Evolutionary conservation across 805 yeast genomes (phyloP).

Genomic region (Cyberlindnera xylosilytica): DNA sequence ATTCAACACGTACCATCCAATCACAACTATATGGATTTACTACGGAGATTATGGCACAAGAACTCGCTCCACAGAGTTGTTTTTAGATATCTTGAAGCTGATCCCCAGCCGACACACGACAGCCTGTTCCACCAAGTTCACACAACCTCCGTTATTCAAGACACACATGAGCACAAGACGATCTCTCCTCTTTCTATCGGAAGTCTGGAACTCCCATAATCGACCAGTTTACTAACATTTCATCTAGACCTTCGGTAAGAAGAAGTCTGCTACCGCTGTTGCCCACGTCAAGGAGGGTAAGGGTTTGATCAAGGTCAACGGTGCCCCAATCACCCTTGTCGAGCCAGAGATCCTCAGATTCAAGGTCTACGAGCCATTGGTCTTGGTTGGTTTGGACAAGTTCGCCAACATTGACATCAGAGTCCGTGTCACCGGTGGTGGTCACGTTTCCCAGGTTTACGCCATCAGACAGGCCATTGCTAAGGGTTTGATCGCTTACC

Average conservation of each 20-base stretch:
- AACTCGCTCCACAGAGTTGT: no score
- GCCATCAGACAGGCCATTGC: constrained; percentile 99
- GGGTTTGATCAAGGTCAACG: constrained; percentile 99
- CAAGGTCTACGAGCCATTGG: constrained; percentile 99
- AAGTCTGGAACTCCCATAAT: constrained; percentile 10
- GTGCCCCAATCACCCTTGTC: constrained; percentile 98
- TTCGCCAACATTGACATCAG: constrained; percentile 98
- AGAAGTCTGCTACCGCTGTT: constrained; percentile 99
- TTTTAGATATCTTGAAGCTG: no score
- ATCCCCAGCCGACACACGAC: no score
- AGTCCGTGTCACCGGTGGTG: constrained; percentile 99
- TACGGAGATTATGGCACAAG: no score
- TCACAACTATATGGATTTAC: no score
- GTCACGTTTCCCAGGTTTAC: constrained; percentile 99
- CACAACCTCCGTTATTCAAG: no score
- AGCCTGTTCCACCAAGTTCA: no score
- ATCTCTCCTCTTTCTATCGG: background rate
- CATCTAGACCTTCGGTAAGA: constrained; percentile 95
- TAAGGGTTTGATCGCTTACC: constrained; percentile 99
- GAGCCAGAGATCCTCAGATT: constrained; percentile 98
- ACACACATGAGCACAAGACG: no score
- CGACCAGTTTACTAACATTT: constrained; percentile 23
- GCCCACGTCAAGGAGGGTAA: constrained; percentile 99
- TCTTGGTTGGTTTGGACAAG: constrained; percentile 98
- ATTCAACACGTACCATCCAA: background rate